Evolutionary conservation across 257 asterid species (phyloP).

Genomic region (Ilex asprella): DNA sequence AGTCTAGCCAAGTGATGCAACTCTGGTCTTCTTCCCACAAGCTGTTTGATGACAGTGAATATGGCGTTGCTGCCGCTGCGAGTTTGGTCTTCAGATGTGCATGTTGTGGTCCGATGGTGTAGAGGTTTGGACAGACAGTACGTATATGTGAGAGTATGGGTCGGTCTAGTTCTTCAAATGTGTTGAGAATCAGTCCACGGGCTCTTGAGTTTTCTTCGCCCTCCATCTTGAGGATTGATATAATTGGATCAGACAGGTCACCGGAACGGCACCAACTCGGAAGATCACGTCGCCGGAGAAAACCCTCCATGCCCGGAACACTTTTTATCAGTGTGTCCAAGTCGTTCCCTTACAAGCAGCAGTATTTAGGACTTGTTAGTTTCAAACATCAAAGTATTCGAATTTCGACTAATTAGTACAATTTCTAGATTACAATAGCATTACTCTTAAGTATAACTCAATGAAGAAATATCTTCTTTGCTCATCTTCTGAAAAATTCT

Average conservation of each 20-base stretch:
- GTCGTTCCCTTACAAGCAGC: conserved; percentile 23
- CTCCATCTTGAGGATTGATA: conserved; percentile 16
- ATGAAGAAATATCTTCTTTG: too few relatives aligned
- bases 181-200: conserved; percentile 45
- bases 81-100: conserved; percentile 28
- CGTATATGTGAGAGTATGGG: conserved; percentile 37
- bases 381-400: too few relatives aligned
- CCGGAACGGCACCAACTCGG: conserved; percentile 20
- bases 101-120: conserved; percentile 58
- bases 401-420: too few relatives aligned
- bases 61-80: neutral
- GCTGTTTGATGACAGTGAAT: conserved; percentile 15
- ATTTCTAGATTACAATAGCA: too few relatives aligned
- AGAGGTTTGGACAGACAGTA: conserved; percentile 36
- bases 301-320: conserved; percentile 25
- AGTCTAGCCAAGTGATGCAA: conserved; percentile 40
- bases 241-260: conserved; percentile 15
- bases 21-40: conserved; percentile 42
- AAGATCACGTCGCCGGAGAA: conserved; percentile 32
- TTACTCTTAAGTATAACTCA: too few relatives aligned
- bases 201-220: conserved; percentile 31
- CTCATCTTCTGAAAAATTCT: too few relatives aligned
- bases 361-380: too few relatives aligned
- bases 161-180: conserved; percentile 59
- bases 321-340: conserved; percentile 33